Conservation (phyloP, 257 asterid species). For the Solanum clarkiae region DNA sequence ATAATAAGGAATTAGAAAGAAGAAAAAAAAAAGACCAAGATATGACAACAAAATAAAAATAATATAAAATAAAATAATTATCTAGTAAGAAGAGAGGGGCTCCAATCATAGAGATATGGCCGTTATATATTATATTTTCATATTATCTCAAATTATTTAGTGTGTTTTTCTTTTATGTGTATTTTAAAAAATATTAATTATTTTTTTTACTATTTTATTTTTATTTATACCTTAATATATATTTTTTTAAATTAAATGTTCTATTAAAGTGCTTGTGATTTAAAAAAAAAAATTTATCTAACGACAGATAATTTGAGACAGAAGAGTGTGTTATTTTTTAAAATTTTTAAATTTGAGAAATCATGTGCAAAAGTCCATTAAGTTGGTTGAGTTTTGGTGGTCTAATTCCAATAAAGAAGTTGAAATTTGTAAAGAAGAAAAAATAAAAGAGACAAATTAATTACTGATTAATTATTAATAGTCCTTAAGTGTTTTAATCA, state of each 20-base stretch:
- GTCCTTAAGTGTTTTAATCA: neutral
- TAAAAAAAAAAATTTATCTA: too few species aligned
- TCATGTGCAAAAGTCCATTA: neutral
- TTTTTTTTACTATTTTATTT: too few species aligned
- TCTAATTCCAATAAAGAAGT: slow-evolving; percentile 3
- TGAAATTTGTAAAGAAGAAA: neutral
- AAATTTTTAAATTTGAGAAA: neutral
- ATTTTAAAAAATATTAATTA: too few species aligned
- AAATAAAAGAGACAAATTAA: neutral
- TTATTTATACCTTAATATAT: too few species aligned
- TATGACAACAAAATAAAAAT: neutral
- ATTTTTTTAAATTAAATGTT: too few species aligned
- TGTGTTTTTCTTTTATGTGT: too few species aligned
- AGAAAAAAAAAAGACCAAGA: neutral
- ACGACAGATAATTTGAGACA: too few species aligned
- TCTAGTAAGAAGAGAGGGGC: neutral
- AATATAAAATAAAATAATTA: neutral
- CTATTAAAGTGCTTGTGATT: too few species aligned
- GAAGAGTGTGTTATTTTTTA: neutral
- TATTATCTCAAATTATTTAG: too few species aligned
- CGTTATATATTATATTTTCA: neutral
- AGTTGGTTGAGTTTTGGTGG: slow-evolving; percentile 8
- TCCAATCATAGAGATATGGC: neutral
- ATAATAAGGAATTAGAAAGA: neutral
- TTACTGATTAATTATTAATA: neutral